These are phyloP conservation scores for Lepidium africanum DNA, from an alignment of 345 rosid genomes.

Conservation along the genomic window DNA sequence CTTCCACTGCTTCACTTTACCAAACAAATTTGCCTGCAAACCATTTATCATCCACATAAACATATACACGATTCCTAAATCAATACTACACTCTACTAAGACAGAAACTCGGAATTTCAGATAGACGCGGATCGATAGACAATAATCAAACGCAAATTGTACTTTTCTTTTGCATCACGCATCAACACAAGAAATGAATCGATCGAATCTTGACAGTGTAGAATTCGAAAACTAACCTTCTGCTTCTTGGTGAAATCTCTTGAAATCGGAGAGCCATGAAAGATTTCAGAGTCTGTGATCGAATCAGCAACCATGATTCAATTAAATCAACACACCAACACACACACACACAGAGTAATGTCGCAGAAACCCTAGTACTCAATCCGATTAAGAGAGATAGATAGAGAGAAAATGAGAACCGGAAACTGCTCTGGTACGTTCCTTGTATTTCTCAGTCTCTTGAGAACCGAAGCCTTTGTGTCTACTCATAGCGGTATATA, in stretches of 20 bases:
- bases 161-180: slow-evolving; percentile 9
- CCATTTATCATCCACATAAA: background rate
- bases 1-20: slow-evolving; percentile 37
- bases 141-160: background rate
- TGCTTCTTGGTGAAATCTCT: slow-evolving; percentile 28
- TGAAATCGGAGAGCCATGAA: slow-evolving; percentile 19
- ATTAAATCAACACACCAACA: too few relatives aligned
- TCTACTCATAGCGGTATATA: background rate
- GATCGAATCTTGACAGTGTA: background rate
- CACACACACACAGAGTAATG: too few relatives aligned
- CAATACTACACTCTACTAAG: background rate
- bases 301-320: slow-evolving; percentile 35
- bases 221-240: slow-evolving; percentile 13
- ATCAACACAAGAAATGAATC: background rate
- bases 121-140: background rate
- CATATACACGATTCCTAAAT: background rate
- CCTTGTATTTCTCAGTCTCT: slow-evolving; percentile 26
- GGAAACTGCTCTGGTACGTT: slow-evolving; percentile 61
- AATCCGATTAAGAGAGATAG: slow-evolving; percentile 11
- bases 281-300: slow-evolving; percentile 16
- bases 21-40: slow-evolving; percentile 31
- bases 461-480: slow-evolving; percentile 6
- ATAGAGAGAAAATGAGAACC: slow-evolving; percentile 40
- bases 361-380: slow-evolving; percentile 41
- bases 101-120: background rate